Percentiles rank a stretch among this genome's conserved stretches.
These are phyloP conservation scores for Hansenula lynferdii DNA, from an alignment of 1,139 yeast genomes.

Conservation along the genomic window DNA sequence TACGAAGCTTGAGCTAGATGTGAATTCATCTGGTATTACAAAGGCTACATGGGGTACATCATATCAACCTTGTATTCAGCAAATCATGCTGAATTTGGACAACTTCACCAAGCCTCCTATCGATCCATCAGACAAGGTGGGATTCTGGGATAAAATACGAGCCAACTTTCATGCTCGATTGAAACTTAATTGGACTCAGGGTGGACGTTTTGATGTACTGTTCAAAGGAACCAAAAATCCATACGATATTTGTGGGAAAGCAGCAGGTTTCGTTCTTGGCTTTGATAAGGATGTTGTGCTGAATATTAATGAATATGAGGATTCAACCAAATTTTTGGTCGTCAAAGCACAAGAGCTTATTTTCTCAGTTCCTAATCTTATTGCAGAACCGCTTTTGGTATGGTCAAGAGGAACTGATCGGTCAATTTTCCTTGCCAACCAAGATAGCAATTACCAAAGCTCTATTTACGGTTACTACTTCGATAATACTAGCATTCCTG, in stretches of 20 bases:
- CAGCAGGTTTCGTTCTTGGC: slow-evolving; percentile 77
- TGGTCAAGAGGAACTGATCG: slow-evolving; percentile 53
- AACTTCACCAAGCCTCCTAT: slow-evolving; percentile 78
- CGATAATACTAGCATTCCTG: slow-evolving; percentile 24
- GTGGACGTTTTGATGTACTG: slow-evolving; percentile 52
- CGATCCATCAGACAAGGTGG: slow-evolving; percentile 81
- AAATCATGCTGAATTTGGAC: slow-evolving; percentile 74
- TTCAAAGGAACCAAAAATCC: slow-evolving; percentile 72
- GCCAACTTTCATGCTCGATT: slow-evolving; percentile 54
- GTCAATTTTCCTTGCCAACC: slow-evolving; percentile 40
- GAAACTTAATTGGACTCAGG: slow-evolving; percentile 41
- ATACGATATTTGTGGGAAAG: slow-evolving; percentile 58
- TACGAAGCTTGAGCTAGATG: slow-evolving; percentile 52
- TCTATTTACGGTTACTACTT: slow-evolving; percentile 52
- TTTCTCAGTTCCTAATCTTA: slow-evolving; percentile 66
- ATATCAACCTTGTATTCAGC: slow-evolving; percentile 80
- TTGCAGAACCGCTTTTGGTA: slow-evolving; percentile 50
- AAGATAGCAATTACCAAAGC: slow-evolving; percentile 36
- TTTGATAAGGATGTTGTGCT: slow-evolving; percentile 68
- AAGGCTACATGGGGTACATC: slow-evolving; percentile 85
- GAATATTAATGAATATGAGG: slow-evolving; percentile 54
- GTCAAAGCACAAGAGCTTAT: slow-evolving; percentile 63
- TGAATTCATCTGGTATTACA: slow-evolving; percentile 56
- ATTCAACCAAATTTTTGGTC: slow-evolving; percentile 57
- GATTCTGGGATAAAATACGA: slow-evolving; percentile 76